Evolutionary conservation across 768 basidiomycete species (phyloP), one percentile per base, ranked within the genome.

Genomic region (Rhizopogon vinicolor): DNA sequence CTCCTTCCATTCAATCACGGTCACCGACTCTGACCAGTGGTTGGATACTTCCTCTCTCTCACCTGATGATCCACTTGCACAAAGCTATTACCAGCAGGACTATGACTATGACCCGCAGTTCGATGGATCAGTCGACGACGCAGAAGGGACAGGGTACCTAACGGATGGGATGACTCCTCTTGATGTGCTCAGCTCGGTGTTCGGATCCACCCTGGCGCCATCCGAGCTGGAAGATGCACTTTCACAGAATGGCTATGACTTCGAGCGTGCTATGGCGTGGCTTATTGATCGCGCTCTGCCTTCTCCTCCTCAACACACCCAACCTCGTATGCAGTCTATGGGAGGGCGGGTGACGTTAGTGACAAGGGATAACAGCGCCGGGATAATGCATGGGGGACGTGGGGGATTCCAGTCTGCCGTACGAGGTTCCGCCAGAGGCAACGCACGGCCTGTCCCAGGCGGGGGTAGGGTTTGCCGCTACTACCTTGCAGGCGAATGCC

Each of bases 101-200:
- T 69, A 66, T 33, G 65, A 70, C 22, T 71, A 65, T 45, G 74
- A 73, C 53, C 44, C 60, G 55, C 67, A 70, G 41, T 70, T 62
- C 35, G 68, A 70, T 49, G 58, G 58, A 18, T 60, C 64, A n/a
- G 61, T 60, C 7, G 71, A 76, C 49, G 82, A 83, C 54, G 73
- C 75, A 6, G 82, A 86, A 39, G 77, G 78, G 12, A 73, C 78
- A 37, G 80, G 82, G 35, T 75, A 83, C 71, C 79, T 92, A 50
- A 89, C 87, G 0, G 89, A 91, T 66, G 93, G 93, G 43, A 96
- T 99, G 93, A 96, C 96, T 1, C 97, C 97, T 1, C 89, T 99
- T 63, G 97, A 99, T 63, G 93, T 98, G 42, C 86, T 99, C 18
- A 85, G 83, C 66, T 93, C 91, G 42, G 91, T 99, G 40, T 99